Base-by-base conservation (phyloP, 108 stramenopile species). In the Mediolabrus comicus region DNA sequence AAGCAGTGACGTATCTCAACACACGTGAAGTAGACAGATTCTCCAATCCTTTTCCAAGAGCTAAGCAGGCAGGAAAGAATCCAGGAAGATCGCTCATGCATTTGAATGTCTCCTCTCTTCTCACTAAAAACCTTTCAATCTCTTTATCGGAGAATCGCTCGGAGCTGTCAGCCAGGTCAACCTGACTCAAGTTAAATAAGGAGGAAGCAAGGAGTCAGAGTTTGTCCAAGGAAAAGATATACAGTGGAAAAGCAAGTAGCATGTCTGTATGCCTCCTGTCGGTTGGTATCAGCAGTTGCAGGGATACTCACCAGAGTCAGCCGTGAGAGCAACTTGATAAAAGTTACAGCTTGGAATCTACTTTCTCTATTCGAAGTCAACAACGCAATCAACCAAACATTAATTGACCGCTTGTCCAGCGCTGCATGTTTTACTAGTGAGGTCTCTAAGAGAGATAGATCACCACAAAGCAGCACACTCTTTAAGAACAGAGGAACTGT, bases 381-480 rank as follows among this genome's bases (percentile, higher is more conserved):
- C 79, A 80, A 73, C 24, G 79, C 71, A 30, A 67, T 69, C 4
- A 80, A 49, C 79, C 79, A 80, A 16, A 80, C 67, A 19, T 80
- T 80, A 25, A 79, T 68, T 22, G 78, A 72, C 9, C 78, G 64
- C 53, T 79, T 79, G 28, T 79, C 78, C 8, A 79, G 13, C 1
- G 67, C 53, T 2, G 36, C 67, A 56, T 79, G 71, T 19, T 62
- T 62, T 14, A 79, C 66, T 17, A 79, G 43, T 3, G 71, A 36
- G 7, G 65, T 61, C 28, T 72, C 67, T 1, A 56, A 41, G n/a
- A n/a, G n/a, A n/a, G n/a, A n/a, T n/a, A n/a, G n/a, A n/a, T n/a
- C 3, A 49, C 19, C 24, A 79, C 24, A 7, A 13, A 79, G 27
- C 16, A 72, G 32, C 17, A 79, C 49, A 32, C 67, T 51, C 36